Evolutionary conservation across 371 early-diverging fungal genomes (phyloP).

Genomic region (Nematocida major): DNA sequence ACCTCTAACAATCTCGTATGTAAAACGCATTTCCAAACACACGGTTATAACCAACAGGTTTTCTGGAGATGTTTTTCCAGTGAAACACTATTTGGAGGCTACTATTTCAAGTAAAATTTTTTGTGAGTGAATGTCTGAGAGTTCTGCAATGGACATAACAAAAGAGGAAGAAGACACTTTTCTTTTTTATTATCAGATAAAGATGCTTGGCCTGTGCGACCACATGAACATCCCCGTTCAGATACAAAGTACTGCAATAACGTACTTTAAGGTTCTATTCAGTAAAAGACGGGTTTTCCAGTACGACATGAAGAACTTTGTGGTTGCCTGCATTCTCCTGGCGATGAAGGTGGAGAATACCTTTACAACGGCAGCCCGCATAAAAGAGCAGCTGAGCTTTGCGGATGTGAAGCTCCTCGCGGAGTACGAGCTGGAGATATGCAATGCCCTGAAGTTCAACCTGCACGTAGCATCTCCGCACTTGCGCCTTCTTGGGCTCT

Average conservation of each 20-base stretch:
- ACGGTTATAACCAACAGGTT: conserved; percentile 8
- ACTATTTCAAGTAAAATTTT: conserved; percentile 43
- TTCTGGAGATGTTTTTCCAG: not conserved
- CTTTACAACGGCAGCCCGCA: conserved; percentile 15
- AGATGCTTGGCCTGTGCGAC: conserved; percentile 36
- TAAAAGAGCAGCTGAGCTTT: conserved; percentile 11
- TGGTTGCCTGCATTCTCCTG: conserved; percentile 37
- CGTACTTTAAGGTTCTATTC: conserved; percentile 42
- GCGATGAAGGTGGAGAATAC: conserved; percentile 49
- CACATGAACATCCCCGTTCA: conserved; percentile 41
- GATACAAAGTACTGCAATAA: conserved; percentile 44
- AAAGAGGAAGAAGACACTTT: conserved; percentile 45
- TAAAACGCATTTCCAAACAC: conserved; percentile 3
- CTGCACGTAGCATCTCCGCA: conserved; percentile 42
- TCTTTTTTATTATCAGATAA: conserved; percentile 49
- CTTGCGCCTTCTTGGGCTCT: conserved; percentile 34
- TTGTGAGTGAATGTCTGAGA: conserved; percentile 27
- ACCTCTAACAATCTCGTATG: not conserved
- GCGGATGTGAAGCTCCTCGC: conserved; percentile 13
- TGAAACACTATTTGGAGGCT: conserved; percentile 13
- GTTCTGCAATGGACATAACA: conserved; percentile 23
- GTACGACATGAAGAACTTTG: conserved; percentile 41
- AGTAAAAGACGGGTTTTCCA: conserved; percentile 36
- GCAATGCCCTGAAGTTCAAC: conserved; percentile 51
- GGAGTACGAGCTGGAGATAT: conserved; percentile 43